A percentile compares a stretch with the other conserved stretches of the same genome.
Evolutionary conservation across 768 basidiomycete species (phyloP).

Genomic region (Phylloporus scabripes): DNA sequence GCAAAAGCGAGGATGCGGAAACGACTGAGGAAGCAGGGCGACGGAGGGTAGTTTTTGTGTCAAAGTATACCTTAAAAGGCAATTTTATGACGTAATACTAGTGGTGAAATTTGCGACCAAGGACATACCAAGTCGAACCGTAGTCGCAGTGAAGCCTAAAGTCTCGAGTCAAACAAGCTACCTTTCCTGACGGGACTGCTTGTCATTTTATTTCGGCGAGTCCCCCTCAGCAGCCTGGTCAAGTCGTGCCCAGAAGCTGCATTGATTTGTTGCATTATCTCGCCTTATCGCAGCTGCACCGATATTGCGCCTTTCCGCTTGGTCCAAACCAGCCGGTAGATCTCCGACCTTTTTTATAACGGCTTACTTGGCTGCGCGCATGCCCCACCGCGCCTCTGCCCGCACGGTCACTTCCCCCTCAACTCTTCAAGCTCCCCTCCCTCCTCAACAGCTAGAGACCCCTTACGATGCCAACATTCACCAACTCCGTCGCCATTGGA

Average conservation of each 20-base stretch:
- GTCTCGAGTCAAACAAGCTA: background rate
- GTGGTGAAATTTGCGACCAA: constrained; percentile 14
- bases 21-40: constrained; percentile 31
- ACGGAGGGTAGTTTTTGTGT: constrained; percentile 16
- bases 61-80: constrained; percentile 8
- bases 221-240: constrained; percentile 10
- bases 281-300: constrained; percentile 15
- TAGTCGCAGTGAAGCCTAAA: constrained; percentile 2
- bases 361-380: constrained; percentile 35
- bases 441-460: constrained; percentile 24
- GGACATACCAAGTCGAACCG: constrained; percentile 2
- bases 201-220: constrained; percentile 12
- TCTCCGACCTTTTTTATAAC: constrained; percentile 36
- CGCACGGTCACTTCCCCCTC: constrained; percentile 32
- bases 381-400: constrained; percentile 54
- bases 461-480: constrained; percentile 37
- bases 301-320: constrained; percentile 18
- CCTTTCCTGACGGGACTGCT: background rate
- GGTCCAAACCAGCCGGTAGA: constrained; percentile 25
- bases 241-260: constrained; percentile 5
- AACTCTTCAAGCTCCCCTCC: constrained; percentile 26
- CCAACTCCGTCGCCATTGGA: constrained; percentile 74
- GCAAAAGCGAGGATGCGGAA: constrained; percentile 53
- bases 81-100: constrained; percentile 21
- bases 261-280: constrained; percentile 22